These are phyloP conservation scores for Mycena galericulata DNA, from an alignment of 768 basidiomycete species.

Conservation along the genomic window DNA sequence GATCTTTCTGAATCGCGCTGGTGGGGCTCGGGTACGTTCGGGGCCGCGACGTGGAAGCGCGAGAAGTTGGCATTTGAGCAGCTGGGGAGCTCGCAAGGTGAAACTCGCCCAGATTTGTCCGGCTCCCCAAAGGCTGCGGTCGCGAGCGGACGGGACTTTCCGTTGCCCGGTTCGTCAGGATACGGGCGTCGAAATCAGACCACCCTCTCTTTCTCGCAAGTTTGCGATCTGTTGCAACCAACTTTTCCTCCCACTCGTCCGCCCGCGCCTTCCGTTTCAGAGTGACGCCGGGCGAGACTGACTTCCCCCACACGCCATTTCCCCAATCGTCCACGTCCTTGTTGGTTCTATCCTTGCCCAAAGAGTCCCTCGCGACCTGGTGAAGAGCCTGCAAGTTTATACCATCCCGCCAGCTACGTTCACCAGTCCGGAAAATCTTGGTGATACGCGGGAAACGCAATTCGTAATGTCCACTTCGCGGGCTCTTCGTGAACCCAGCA, in stretches of 20 bases:
- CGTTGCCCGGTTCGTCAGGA: background rate
- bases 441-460: conserved; percentile 85
- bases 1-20: background rate
- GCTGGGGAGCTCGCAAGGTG: background rate
- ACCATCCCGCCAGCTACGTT: conserved; percentile 75
- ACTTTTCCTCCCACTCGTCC: conserved; percentile 57
- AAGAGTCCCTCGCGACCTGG: conserved; percentile 62
- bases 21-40: conserved; percentile 1
- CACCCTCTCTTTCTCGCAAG: conserved; percentile 13
- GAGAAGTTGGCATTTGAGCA: background rate
- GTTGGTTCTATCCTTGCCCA: conserved; percentile 63
- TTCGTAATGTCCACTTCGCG: conserved; percentile 77
- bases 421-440: conserved; percentile 71
- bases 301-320: conserved; percentile 51
- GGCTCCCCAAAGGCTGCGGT: background rate
- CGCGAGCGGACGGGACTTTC: background rate
- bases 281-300: conserved; percentile 52
- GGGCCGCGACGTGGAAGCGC: background rate
- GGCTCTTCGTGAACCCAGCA: conserved; percentile 85
- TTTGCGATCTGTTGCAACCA: conserved; percentile 43
- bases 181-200: conserved; percentile 14
- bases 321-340: conserved; percentile 64
- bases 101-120: conserved; percentile 18
- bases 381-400: conserved; percentile 63
- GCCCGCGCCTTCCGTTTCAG: conserved; percentile 53